Percentiles rank a stretch among this genome's conserved stretches.
Conservation (phyloP, 495 filamentous ascomycete species). For the Hapsidospora chrysogenum region DNA sequence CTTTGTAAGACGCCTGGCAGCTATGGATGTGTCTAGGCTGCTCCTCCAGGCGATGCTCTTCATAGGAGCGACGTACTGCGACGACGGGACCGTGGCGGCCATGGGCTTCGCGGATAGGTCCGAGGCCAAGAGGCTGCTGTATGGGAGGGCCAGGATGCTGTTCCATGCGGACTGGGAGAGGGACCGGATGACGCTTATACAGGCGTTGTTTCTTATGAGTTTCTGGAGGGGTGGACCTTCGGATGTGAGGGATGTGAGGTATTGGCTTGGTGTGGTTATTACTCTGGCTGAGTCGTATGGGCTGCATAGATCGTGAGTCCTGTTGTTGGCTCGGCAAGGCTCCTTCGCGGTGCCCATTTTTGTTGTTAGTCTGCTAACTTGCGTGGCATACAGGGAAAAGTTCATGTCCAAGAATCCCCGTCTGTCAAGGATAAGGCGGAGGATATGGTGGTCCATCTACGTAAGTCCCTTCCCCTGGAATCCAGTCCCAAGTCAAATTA, state of each 20-base stretch:
- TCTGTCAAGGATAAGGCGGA: constrained; percentile 15
- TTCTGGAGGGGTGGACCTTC: constrained; percentile 63
- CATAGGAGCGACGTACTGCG: neutral
- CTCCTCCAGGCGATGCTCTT: constrained; percentile 9
- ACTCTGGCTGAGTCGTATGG: constrained; percentile 30
- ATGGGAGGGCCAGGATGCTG: constrained; percentile 11
- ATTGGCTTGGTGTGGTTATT: constrained; percentile 61
- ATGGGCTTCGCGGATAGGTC: constrained; percentile 2
- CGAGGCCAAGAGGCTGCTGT: constrained; percentile 2
- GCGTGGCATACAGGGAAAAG: neutral
- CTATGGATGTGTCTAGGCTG: constrained; percentile 52
- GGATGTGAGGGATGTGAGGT: constrained; percentile 59
- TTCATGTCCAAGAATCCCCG: neutral
- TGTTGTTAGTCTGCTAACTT: neutral
- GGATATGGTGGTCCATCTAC: constrained; percentile 34
- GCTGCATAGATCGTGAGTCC: constrained; percentile 2
- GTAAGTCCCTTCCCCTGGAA: constrained; percentile 9
- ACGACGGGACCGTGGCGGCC: neutral
- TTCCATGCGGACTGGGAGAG: constrained; percentile 64
- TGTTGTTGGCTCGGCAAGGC: neutral
- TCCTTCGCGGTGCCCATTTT: too few relatives aligned
- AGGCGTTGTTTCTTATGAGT: constrained; percentile 53
- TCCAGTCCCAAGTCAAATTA: neutral
- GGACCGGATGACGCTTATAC: constrained; percentile 50
- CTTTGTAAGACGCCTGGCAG: constrained; percentile 46